phyloP scores from a whole-genome alignment of 164 flowering plant genomes.

The Nymphaea thermarum region DNA sequence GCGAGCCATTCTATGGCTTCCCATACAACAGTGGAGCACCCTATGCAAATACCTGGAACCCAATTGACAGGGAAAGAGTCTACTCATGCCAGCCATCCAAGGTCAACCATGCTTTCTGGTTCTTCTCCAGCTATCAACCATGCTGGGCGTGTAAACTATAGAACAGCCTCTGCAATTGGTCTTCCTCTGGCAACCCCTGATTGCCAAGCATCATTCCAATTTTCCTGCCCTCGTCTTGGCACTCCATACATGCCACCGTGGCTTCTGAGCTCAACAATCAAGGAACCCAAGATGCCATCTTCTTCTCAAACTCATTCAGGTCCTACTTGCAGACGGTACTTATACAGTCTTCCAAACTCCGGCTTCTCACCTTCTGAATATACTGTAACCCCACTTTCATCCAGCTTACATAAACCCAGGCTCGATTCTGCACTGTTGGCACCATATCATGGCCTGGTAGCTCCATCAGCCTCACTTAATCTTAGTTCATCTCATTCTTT shows the following conservation, averaged over 20 bases:
- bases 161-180: background rate
- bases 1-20: constrained; percentile 9
- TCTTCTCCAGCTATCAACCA: background rate
- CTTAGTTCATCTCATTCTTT: constrained; percentile 10
- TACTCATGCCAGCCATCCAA: constrained; percentile 7
- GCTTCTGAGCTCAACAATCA: constrained; percentile 24
- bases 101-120: background rate
- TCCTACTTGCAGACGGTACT: constrained; percentile 6
- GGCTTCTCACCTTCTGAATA: constrained; percentile 4
- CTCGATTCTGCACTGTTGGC: constrained; percentile 5
- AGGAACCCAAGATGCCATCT: constrained; percentile 8
- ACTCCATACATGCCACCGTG: constrained; percentile 22
- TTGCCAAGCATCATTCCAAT: background rate
- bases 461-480: constrained; percentile 11
- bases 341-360: constrained; percentile 5
- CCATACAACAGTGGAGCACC: background rate
- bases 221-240: background rate
- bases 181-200: background rate
- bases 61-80: constrained; percentile 12
- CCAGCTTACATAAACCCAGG: background rate
- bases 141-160: background rate
- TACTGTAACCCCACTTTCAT: background rate
- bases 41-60: constrained; percentile 6
- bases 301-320: constrained; percentile 8
- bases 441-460: constrained; percentile 4